Evolutionary conservation across 1,139 yeast species (phyloP), one percentile per base, ranked within the genome.

Genomic region (Blastobotrys apis): DNA sequence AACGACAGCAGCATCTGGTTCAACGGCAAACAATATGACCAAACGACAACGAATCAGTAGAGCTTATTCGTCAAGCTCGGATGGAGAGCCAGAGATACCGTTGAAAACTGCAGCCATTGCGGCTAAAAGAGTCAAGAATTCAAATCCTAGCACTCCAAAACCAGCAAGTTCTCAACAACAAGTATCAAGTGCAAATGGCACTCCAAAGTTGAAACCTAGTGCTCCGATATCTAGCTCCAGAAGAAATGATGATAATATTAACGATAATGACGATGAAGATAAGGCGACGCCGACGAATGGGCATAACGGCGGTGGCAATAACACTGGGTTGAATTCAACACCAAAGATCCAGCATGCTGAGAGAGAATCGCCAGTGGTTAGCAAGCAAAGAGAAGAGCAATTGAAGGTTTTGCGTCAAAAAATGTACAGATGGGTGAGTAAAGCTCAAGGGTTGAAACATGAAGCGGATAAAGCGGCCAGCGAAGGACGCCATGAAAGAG

Each of bases 361-460:
- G n/a, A n/a, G n/a, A 32, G 6, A 19, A 32, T 19, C 34, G 17
- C 20, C 5, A 32, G 21, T 32, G n/a, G 15, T n/a, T 5, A 10
- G 8, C 8, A 25, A 9, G 29, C 45, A 26, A 32, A 35, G 33
- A 43, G n/a, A 36, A n/a, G 33, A n/a, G 19, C 21, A 32, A 10
- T 15, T 15, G 13, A 38, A 54, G 26, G 51, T 55, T 26, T 50
- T 58, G 33, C 52, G 56, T 26, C 48, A 52, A 32, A 53, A 56
- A 38, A 57, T 58, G 56, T 56, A 57, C 27, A 53, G 55, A 17
- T 65, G 71, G 67, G 53, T 57, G 13, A 58, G 56, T 27, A 54
- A 52, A 12, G 70, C 66, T 1, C 58, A 65, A 20, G 54, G 58
- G 17, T 57, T 56, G 48, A 64, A 65, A 43, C 67, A 64, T 51